A percentile compares a stretch with the other conserved stretches of the same genome.
Evolutionary conservation across 768 basidiomycete species (phyloP).

Genomic region (Suillus subluteus): DNA sequence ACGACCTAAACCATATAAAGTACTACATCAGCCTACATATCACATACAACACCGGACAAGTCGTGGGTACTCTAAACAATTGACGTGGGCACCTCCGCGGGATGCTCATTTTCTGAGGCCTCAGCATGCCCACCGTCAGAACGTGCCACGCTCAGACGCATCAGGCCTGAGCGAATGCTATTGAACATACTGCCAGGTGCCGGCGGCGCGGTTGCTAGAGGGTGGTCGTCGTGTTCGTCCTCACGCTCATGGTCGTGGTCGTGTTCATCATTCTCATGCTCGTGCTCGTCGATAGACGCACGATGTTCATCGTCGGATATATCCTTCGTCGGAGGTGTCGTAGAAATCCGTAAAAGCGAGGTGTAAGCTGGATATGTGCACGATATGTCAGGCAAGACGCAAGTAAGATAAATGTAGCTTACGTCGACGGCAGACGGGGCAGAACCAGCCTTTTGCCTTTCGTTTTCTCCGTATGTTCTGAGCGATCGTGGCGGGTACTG

Average conservation of each 20-base stretch:
- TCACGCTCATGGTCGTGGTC: conserved; percentile 22
- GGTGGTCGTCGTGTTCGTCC: conserved; percentile 14
- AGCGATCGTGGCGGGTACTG: conserved; percentile 26
- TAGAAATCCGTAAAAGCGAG: conserved; percentile 82
- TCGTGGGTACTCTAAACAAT: conserved; percentile 3
- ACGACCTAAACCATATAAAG: not conserved
- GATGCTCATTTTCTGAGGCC: conserved; percentile 32
- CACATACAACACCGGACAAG: conserved; percentile 1
- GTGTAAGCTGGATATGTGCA: conserved; percentile 67
- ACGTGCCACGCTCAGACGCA: conserved; percentile 27
- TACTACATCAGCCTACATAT: not conserved
- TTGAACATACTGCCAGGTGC: conserved; percentile 25
- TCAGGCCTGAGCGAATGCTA: conserved; percentile 28
- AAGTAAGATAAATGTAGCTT: conserved; percentile 36
- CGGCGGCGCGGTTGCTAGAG: conserved; percentile 14
- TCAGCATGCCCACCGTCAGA: conserved; percentile 21
- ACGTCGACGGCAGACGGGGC: conserved; percentile 96
- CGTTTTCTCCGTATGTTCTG: conserved; percentile 72
- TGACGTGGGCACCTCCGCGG: conserved; percentile 9
- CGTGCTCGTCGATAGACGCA: conserved; percentile 31
- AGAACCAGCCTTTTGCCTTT: conserved; percentile 97
- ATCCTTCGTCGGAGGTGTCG: conserved; percentile 55
- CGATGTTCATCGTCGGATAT: conserved; percentile 36
- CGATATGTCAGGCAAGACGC: conserved; percentile 9
- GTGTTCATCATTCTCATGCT: conserved; percentile 18